Percentiles rank a stretch among this genome's conserved stretches.
phyloP scores from a whole-genome alignment of 164 flowering plant species.

The Buxus sempervirens region DNA sequence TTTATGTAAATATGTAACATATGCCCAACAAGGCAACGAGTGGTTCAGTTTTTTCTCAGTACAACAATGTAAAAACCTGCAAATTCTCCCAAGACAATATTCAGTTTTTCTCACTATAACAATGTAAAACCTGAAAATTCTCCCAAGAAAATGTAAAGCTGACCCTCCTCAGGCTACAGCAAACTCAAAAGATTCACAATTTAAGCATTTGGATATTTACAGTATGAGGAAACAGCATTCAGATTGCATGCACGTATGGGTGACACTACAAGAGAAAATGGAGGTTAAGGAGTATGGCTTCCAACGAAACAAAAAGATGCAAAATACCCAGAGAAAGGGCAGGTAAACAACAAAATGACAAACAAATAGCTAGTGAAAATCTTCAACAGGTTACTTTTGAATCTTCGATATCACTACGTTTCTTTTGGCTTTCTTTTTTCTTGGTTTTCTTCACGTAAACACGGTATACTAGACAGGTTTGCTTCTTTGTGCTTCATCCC shows the following conservation, averaged over 20 bases:
- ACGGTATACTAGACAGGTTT: conserved; percentile 28
- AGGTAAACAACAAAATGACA: conserved; percentile 7
- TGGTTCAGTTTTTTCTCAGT: too few relatives aligned
- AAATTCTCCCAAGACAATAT: too few relatives aligned
- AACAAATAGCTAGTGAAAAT: background rate
- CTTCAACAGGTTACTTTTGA: conserved; percentile 14
- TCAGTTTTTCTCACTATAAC: too few relatives aligned
- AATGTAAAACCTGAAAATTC: too few relatives aligned
- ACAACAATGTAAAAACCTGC: too few relatives aligned
- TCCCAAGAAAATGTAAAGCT: conserved; percentile 1
- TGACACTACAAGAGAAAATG: conserved; percentile 14
- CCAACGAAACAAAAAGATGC: conserved; percentile 2
- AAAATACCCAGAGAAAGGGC: background rate
- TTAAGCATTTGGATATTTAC: conserved; percentile 34
- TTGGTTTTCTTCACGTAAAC: conserved; percentile 1
- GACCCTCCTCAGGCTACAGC: conserved; percentile 19
- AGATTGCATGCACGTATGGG: conserved; percentile 20
- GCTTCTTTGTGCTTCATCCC: conserved; percentile 33
- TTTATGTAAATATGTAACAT: too few relatives aligned
- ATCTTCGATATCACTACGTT: conserved; percentile 12
- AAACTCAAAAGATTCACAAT: conserved; percentile 22
- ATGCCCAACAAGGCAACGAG: too few relatives aligned
- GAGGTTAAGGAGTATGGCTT: conserved; percentile 17
- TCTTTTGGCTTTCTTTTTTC: background rate
- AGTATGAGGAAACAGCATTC: conserved; percentile 27